phyloP scores from a whole-genome alignment of 2,329 filamentous ascomycete genomes.

The Colletotrichum caudatum region DNA sequence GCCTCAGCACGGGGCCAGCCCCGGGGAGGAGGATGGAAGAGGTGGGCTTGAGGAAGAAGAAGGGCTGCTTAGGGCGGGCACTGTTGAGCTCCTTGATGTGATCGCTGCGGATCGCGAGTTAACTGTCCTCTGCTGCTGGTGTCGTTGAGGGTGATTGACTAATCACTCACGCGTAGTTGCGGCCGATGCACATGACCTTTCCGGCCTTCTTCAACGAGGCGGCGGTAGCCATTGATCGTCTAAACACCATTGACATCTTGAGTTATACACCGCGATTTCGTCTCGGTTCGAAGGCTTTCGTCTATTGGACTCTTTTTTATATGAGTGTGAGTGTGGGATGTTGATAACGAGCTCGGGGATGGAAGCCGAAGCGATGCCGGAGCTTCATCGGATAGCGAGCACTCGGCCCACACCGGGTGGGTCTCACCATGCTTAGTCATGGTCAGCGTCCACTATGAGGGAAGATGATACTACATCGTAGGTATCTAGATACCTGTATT shows the following conservation, averaged over 20 bases:
- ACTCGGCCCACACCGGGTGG: slow-evolving; percentile 8
- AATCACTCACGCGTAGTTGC: slow-evolving; percentile 88
- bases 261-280: not conserved
- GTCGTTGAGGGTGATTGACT: slow-evolving; percentile 39
- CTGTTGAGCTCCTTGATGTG: slow-evolving; percentile 95
- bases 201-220: slow-evolving; percentile 66
- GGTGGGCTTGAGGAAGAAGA: slow-evolving; percentile 98
- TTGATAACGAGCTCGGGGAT: slow-evolving; percentile 7
- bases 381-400: slow-evolving; percentile 30
- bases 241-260: slow-evolving; percentile 51
- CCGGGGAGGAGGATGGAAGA: slow-evolving; percentile 85
- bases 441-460: not conserved
- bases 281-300: not conserved
- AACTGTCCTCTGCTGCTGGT: slow-evolving; percentile 46
- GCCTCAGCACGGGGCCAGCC: slow-evolving; percentile 83
- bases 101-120: slow-evolving; percentile 68
- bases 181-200: slow-evolving; percentile 92
- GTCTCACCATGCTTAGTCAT: slow-evolving; percentile 5
- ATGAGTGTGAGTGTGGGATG: slow-evolving; percentile 2
- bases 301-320: not conserved
- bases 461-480: not conserved
- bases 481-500: too few species aligned
- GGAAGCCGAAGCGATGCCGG: slow-evolving; percentile 29
- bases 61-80: slow-evolving; percentile 89
- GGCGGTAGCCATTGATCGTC: slow-evolving; percentile 55